Evolutionary conservation across 768 basidiomycete species (phyloP), one percentile per base, ranked within the genome.

Genomic region (Calocera viscosa): DNA sequence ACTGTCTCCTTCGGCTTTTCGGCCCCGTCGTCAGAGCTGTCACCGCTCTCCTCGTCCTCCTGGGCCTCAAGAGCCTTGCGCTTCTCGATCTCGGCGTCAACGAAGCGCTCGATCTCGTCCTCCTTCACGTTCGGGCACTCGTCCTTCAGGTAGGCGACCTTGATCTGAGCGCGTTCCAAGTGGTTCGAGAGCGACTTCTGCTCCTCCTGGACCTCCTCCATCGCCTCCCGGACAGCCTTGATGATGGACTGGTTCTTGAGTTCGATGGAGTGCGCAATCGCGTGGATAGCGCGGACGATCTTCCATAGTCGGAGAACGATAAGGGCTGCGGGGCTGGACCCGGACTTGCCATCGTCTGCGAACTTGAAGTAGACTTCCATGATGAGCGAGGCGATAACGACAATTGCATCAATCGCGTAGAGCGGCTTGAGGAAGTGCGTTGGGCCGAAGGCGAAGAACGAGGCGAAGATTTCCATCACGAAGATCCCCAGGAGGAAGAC

Each of bases 231-330:
- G 47, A 65, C 33, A 33, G 26, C 38, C 1, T 12, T 47, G 49
- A 60, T 60, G 32, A 34, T 26, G 5, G 47, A 35, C 19, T 39
- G 38, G 63, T 66, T 66, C 26, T 69, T 67, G 34, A 68, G 28
- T n/a, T 66, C 38, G 1, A 69, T 63, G 3, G 69, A 67, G 43
- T 69, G 69, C 2, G 43, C 69, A 26, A 69, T 69, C 1, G 69
- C 69, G 64, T 69, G 69, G 17, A 66, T 65, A 1, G 69, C 69
- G 10, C 69, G 69, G 63, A 69, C 65, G 64, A 69, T 68, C 67
- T 69, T 69, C 69, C 69, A 69, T 16, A 69, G 40, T 1, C 69
- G 64, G 1, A 69, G 63, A 34, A 69, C 67, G 19, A 69, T 67
- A 40, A 69, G 65, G n/a, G 69, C 69, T 47, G 53, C 40, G 43